Base-by-base conservation (phyloP, 2,329 filamentous ascomycete species). In the Stachybotrys chlorohalonatus region DNA sequence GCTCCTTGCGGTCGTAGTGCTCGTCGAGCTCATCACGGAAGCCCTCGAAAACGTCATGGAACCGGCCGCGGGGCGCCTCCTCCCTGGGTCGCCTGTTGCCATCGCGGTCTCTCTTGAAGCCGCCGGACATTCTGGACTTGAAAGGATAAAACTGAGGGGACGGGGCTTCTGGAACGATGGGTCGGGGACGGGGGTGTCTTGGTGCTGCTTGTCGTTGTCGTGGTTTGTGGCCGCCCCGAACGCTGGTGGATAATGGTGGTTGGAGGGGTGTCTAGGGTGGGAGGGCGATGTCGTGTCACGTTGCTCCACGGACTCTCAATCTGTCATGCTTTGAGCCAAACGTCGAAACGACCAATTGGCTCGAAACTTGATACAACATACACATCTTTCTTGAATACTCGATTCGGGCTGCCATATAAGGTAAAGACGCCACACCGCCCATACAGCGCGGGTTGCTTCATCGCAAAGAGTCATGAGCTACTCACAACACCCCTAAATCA, bases 11-110 rank as follows among this genome's bases (percentile, higher is more conserved):
- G 71, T 97, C 94, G 70, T 99, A 90, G 68, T 97, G 93, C 72
- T 94, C 84, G 66, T 99, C 94, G 31, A 99, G 78, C 72, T 96
- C 92, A 64, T 87, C 80, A 52, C 92, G 86, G 69, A 97, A 96
- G 7, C 70, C 74, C 69, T 90, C 87, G 68, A 99, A 99, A 80
- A 97, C 91, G 60, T 85, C 71, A 58, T 84, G 83, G 66, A 83
- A 85, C 52, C 70, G 64, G 51, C 71, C 68, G 36, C 68, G 67
- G 6, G 74, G 70, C 17, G 63, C 65, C 49, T 71, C 68, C 53
- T 62, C 62, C 68, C 76, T 78, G 58, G 71, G 66, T 50, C 71
- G 67, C 47, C 64, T 62, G 56, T 77, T 79, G 56, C 80, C 81
- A 54, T 79, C 75, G 57, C 75, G 71, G 61, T 80, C 75, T 60